A percentile compares a stretch with the other conserved stretches of the same genome.
Conservation (phyloP, 768 basidiomycete species). For the Xanthoconium purpureum region DNA sequence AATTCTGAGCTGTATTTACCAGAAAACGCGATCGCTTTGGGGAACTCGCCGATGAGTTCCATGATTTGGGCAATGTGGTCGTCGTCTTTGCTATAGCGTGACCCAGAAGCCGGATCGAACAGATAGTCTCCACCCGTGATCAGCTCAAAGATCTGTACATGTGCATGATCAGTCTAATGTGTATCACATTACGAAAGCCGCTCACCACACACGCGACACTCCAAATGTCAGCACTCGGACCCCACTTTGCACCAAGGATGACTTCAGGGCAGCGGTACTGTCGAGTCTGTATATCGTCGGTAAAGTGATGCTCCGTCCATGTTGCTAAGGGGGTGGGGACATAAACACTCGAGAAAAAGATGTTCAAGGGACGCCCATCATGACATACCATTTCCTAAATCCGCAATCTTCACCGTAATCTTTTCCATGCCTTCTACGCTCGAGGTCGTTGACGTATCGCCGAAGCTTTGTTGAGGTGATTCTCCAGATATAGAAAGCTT, state of each 20-base stretch:
- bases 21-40: conserved; percentile 74
- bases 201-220: conserved; percentile 90
- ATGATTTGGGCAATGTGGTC: conserved; percentile 98
- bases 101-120: conserved; percentile 94
- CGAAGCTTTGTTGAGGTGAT: conserved; percentile 27
- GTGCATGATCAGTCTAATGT: neutral
- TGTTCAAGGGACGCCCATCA: neutral
- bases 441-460: conserved; percentile 25
- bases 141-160: conserved; percentile 81
- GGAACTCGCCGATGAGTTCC: conserved; percentile 90
- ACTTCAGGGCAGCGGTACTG: conserved; percentile 98
- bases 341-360: neutral
- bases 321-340: conserved; percentile 45
- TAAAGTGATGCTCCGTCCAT: conserved; percentile 94
- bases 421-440: conserved; percentile 47
- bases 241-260: conserved; percentile 95
- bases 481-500: conserved; percentile 30
- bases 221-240: conserved; percentile 94
- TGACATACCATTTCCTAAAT: conserved; percentile 86
- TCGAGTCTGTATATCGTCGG: conserved; percentile 96
- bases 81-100: conserved; percentile 94
- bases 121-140: conserved; percentile 97
- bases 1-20: conserved; percentile 95
- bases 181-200: neutral
- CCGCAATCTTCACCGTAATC: conserved; percentile 98